Evolutionary conservation across 345 rosid genomes (phyloP), one percentile per base, ranked within the genome.

Genomic region (Acer saccharum): DNA sequence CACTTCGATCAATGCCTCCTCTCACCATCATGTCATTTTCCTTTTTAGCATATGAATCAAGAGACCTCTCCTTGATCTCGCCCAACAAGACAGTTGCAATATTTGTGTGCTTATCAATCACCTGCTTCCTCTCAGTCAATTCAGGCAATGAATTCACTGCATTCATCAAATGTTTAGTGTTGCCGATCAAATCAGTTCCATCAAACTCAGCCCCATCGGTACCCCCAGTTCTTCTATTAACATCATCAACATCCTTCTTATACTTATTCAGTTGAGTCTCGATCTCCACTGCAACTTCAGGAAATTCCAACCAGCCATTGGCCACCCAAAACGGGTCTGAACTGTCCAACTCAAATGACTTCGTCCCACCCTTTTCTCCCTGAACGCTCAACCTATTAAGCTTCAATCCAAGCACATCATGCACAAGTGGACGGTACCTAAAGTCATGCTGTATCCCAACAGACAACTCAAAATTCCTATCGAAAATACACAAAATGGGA

Each of bases 91-190:
- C 91, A 4, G 98, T 96, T 6, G 98, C 99, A 35, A 96, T 94
- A 83, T 94, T 92, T 58, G 99, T 94, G 85, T 94, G 98, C 86
- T 96, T 96, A 84, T 96, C 99, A 78, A 96, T 94, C 82, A 96
- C 94, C 79, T 90, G 95, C 86, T 96, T 96, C 74, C 98, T 82
- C 85, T 96, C 99, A 0, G 98, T 92, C 83, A 96, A 80, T 83
- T 96, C 99, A 3, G 98, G 98, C 65, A 96, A 87, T 0, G 98
- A 96, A 84, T 96, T 94, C 80, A 96, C 99, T 44, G 98, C 98
- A 78, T 93, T 94, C 99, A 96, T 96, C 84, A 96, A 82, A 87
- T 96, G 98, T 78, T 91, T 92, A 3, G 99, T 96, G 89, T 96
- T 96, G 50, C 98, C 98, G n/a, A 93, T 89, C 84, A 93, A 82